These are phyloP conservation scores for Ustilago bromivora DNA, from an alignment of 1,284 basidiomycete species.

Conservation along the genomic window DNA sequence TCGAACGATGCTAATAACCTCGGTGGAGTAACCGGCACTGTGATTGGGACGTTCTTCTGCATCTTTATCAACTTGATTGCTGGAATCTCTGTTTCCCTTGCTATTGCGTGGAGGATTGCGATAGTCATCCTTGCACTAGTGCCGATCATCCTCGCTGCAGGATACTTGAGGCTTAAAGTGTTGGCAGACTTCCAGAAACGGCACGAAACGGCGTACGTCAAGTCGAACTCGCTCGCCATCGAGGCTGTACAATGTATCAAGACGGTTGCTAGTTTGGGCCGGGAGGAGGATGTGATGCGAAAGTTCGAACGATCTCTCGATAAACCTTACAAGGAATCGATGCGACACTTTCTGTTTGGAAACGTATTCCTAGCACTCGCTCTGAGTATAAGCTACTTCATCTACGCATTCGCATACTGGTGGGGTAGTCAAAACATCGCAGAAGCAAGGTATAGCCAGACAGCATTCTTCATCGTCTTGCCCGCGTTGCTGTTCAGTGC, in stretches of 20 bases:
- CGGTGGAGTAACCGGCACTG: conserved; percentile 57
- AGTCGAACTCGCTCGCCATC: conserved; percentile 58
- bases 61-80: conserved; percentile 61
- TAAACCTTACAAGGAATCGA: conserved; percentile 54
- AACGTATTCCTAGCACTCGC: conserved; percentile 58
- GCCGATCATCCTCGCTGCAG: conserved; percentile 56
- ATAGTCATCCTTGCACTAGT: conserved; percentile 60
- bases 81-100: conserved; percentile 53
- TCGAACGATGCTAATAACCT: conserved; percentile 58
- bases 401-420: conserved; percentile 65
- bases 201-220: conserved; percentile 60
- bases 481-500: conserved; percentile 63
- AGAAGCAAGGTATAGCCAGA: conserved; percentile 51
- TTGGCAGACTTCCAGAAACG: conserved; percentile 62
- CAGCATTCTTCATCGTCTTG: conserved; percentile 63
- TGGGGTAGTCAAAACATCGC: conserved; percentile 64
- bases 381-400: conserved; percentile 63
- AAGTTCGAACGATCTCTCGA: conserved; percentile 49
- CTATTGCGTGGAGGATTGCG: conserved; percentile 60
- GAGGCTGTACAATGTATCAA: conserved; percentile 59
- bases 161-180: conserved; percentile 61
- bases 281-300: conserved; percentile 59
- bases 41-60: conserved; percentile 63
- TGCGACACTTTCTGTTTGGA: conserved; percentile 55
- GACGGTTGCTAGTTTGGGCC: conserved; percentile 53